Percentiles rank a stretch among this genome's conserved stretches.
These are phyloP conservation scores for Primulina tabacum DNA, from an alignment of 257 asterid genomes.

Conservation along the genomic window DNA sequence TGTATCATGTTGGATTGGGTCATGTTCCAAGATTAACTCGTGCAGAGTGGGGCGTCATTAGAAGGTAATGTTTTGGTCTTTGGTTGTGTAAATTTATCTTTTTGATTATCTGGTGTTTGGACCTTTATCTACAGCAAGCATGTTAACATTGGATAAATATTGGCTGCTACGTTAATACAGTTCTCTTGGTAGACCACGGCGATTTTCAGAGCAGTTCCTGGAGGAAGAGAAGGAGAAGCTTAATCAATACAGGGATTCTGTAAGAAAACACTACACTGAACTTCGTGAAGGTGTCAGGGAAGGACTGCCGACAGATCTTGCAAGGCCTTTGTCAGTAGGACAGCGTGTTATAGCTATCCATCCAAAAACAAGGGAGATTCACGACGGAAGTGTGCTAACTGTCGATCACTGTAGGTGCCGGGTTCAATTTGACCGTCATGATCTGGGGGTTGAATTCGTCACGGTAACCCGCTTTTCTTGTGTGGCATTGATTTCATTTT, in stretches of 20 bases:
- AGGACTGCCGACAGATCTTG: constrained; percentile 87
- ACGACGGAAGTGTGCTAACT: constrained; percentile 85
- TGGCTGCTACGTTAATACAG: constrained; percentile 44
- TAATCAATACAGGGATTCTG: constrained; percentile 80
- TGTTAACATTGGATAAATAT: constrained; percentile 11
- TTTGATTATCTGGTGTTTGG: constrained; percentile 8
- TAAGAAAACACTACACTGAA: constrained; percentile 79
- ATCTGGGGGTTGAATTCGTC: constrained; percentile 92
- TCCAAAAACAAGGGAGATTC: constrained; percentile 88
- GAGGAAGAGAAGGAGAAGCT: constrained; percentile 96
- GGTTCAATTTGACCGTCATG: constrained; percentile 89
- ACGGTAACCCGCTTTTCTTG: constrained; percentile 45
- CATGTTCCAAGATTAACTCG: constrained; percentile 56
- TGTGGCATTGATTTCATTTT: constrained; percentile 20
- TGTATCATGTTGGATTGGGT: constrained; percentile 64
- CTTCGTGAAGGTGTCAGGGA: constrained; percentile 83
- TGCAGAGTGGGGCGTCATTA: constrained; percentile 60
- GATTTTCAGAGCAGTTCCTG: constrained; percentile 87
- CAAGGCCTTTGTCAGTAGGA: constrained; percentile 88
- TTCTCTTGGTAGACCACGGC: constrained; percentile 91
- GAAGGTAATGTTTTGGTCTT: constrained; percentile 40
- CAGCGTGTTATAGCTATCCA: constrained; percentile 94
- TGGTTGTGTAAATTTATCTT: constrained; percentile 5
- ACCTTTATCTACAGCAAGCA: constrained; percentile 13
- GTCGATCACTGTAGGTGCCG: constrained; percentile 85